phyloP scores from a whole-genome alignment of 139 green algal genomes.

The Raphidocelis subcapitata region DNA sequence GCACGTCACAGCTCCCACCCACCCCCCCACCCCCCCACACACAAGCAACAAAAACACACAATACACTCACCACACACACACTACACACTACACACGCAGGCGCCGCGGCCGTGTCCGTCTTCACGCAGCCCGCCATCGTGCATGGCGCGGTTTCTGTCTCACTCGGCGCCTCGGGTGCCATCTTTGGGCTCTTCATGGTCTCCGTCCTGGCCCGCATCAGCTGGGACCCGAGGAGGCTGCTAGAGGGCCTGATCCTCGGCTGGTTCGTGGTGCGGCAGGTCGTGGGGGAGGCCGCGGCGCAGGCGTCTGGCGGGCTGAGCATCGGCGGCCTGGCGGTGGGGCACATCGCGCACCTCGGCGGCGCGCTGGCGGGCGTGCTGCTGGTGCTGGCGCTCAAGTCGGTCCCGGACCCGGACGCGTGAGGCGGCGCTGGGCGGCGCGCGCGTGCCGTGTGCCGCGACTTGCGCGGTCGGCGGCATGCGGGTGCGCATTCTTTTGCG shows the following conservation, averaged over 20 bases:
- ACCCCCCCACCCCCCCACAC: too few species aligned
- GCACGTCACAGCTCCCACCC: too few species aligned
- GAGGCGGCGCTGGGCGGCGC: too few species aligned
- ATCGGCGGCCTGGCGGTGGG: slow-evolving; percentile 45
- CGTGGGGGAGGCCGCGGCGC: slow-evolving; percentile 33
- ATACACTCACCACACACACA: not conserved
- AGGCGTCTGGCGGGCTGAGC: slow-evolving; percentile 42
- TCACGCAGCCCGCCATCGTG: slow-evolving; percentile 24
- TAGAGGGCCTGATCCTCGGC: slow-evolving; percentile 79
- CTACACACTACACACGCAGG: slow-evolving; percentile 30
- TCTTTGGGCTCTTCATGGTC: slow-evolving; percentile 84
- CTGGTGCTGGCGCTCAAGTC: slow-evolving; percentile 59
- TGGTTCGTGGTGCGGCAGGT: slow-evolving; percentile 84
- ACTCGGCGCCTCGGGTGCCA: slow-evolving; percentile 70
- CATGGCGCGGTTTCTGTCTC: slow-evolving; percentile 28
- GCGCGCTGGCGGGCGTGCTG: slow-evolving; percentile 65
- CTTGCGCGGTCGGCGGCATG: too few species aligned
- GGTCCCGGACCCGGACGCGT: slow-evolving; percentile 48
- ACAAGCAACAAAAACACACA: too few species aligned
- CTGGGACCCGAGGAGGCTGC: slow-evolving; percentile 64
- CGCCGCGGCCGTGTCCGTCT: slow-evolving; percentile 41
- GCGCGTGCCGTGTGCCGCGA: too few species aligned
- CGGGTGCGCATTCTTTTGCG: too few species aligned
- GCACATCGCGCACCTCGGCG: slow-evolving; percentile 76
- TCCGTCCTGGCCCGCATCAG: slow-evolving; percentile 62